Conservation (phyloP, 352 stramenopile genomes). For the Phytophthora pluvialis region DNA sequence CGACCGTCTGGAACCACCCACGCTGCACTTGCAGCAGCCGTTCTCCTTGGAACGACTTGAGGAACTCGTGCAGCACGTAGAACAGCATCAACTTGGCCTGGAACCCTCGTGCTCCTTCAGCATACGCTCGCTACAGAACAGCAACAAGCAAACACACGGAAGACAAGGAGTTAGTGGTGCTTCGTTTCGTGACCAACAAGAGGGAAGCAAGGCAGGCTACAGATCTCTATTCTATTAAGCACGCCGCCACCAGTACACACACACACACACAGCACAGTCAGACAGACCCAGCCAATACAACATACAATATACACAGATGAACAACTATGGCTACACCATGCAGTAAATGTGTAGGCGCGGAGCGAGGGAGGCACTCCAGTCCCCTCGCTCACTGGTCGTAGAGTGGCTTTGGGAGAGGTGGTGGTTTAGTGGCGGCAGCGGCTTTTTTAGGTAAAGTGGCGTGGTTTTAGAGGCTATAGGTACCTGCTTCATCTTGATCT, state of each 20-base stretch:
- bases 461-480: conserved; percentile 29
- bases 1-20: conserved; percentile 83
- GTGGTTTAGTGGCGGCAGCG: conserved; percentile 22
- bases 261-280: conserved; percentile 17
- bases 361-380: no score
- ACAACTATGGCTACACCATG: not conserved
- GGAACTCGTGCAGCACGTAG: conserved; percentile 89
- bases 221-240: conserved; percentile 44
- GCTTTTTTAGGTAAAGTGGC: conserved; percentile 26
- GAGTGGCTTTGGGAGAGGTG: conserved; percentile 7
- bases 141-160: conserved; percentile 2
- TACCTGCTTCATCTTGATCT: conserved; percentile 92
- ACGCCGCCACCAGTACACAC: conserved; percentile 15
- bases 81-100: conserved; percentile 88
- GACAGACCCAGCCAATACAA: conserved; percentile 2
- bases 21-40: conserved; percentile 63
- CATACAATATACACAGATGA: conserved; percentile 1
- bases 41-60: conserved; percentile 80
- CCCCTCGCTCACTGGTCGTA: not conserved
- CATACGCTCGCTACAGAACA: conserved; percentile 57
- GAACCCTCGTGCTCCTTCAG: conserved; percentile 66
- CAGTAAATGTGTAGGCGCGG: no score
- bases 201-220: conserved; percentile 17
- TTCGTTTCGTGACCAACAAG: conserved; percentile 10
- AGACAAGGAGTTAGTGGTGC: conserved; percentile 30